Evolutionary conservation across 257 asterid genomes (phyloP).

Genomic region (Solanum virginianum): DNA sequence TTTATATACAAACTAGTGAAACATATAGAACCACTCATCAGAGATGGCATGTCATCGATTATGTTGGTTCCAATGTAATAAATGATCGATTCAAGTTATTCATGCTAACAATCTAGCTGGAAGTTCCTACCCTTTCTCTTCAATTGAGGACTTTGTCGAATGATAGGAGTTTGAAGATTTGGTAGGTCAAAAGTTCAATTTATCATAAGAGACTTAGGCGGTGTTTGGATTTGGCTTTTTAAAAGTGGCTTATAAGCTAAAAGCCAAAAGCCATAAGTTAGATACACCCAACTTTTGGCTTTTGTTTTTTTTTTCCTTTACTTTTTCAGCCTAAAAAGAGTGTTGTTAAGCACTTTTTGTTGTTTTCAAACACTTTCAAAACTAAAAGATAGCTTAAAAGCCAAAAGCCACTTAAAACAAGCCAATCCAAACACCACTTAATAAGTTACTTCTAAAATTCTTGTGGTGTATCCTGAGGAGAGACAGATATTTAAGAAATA

Average conservation of each 20-base stretch:
- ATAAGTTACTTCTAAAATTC: not conserved
- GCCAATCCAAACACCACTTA: too few species aligned
- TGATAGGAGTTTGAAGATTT: not conserved
- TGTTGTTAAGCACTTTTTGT: too few species aligned
- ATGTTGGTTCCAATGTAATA: not conserved
- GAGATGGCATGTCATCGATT: not conserved
- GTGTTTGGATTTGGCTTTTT: too few species aligned
- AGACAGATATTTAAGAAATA: not conserved
- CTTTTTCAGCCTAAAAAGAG: too few species aligned
- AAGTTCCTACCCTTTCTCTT: not conserved
- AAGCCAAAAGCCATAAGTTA: too few species aligned
- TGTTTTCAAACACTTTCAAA: too few species aligned
- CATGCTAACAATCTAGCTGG: not conserved
- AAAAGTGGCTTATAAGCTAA: too few species aligned
- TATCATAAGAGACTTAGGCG: not conserved
- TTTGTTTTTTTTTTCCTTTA: too few species aligned
- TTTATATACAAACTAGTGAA: not conserved
- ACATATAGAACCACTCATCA: not conserved
- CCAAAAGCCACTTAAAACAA: too few species aligned
- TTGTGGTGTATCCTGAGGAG: not conserved
- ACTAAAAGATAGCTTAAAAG: too few species aligned
- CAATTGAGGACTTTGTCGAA: not conserved
- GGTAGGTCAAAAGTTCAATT: not conserved
- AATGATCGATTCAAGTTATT: not conserved
- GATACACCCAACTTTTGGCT: too few species aligned